Evolutionary conservation across 257 asterid genomes (phyloP).

Genomic region (Prunella vulgaris): DNA sequence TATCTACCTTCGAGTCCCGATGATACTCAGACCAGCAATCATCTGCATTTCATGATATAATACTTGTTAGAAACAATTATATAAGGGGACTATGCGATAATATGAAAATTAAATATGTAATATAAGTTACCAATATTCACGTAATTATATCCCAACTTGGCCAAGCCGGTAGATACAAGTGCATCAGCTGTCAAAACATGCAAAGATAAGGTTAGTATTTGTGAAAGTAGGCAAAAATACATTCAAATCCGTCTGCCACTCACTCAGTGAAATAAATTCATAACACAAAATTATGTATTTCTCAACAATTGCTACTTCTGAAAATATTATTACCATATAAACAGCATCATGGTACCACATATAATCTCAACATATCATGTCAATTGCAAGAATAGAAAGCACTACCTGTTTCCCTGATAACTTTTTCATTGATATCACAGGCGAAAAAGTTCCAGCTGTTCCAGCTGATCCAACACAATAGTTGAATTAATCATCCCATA

Average conservation of each 20-base stretch:
- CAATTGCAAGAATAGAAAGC: slow-evolving; percentile 5
- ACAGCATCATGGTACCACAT: background rate
- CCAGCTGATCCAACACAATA: slow-evolving; percentile 54
- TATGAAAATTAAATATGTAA: slow-evolving; percentile 2
- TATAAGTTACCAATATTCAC: slow-evolving; percentile 69
- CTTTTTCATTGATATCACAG: slow-evolving; percentile 76
- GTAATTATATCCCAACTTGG: slow-evolving; percentile 66
- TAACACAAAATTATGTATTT: background rate
- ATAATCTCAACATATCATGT: slow-evolving; percentile 3
- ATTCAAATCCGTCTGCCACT: no score
- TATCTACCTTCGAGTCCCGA: slow-evolving; percentile 57
- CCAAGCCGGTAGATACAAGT: slow-evolving; percentile 81
- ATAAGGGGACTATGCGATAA: background rate
- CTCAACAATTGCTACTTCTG: background rate
- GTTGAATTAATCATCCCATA: slow-evolving; percentile 11
- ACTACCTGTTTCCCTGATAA: slow-evolving; percentile 89
- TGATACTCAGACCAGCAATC: slow-evolving; percentile 82
- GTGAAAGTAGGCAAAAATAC: no score
- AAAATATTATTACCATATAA: slow-evolving; percentile 1
- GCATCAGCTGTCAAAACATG: slow-evolving; percentile 69
- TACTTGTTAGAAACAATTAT: slow-evolving; percentile 13
- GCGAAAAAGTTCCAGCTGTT: slow-evolving; percentile 94
- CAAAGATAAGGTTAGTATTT: slow-evolving; percentile 6
- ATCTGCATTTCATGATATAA: slow-evolving; percentile 49
- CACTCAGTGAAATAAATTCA: background rate